Conservation (phyloP, 441 rosid species). For the Corymbia calophylla region DNA sequence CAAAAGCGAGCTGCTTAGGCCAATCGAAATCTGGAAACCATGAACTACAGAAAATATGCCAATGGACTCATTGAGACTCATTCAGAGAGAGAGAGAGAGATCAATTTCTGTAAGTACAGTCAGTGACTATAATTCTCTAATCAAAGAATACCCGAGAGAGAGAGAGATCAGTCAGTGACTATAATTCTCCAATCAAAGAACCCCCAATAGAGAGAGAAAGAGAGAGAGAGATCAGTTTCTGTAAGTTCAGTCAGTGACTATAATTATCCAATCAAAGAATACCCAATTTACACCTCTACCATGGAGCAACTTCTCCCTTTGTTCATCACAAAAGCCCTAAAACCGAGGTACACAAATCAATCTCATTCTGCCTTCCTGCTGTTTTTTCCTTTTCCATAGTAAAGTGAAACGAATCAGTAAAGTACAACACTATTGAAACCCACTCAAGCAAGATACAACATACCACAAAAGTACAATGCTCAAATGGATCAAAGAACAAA, state of each 20-base stretch:
- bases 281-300: not conserved
- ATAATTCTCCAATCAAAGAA: not conserved
- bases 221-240: not conserved
- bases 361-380: not conserved
- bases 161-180: not conserved
- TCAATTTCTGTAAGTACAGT: not conserved
- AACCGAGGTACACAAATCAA: not conserved
- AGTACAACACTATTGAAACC: not conserved
- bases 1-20: not conserved
- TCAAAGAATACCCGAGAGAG: not conserved
- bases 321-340: not conserved
- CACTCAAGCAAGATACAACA: not conserved
- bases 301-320: not conserved
- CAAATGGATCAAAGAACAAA: not conserved
- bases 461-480: not conserved
- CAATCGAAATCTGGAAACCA: not conserved
- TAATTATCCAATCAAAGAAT: not conserved
- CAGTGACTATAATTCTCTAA: not conserved
- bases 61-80: not conserved
- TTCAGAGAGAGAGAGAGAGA: not conserved
- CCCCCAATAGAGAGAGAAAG: not conserved
- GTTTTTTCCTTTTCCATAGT: not conserved
- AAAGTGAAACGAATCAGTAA: not conserved
- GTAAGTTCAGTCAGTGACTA: not conserved
- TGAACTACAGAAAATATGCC: not conserved